A percentile compares a stretch with the other conserved stretches of the same genome.
Conservation (phyloP, 116 monocot species). For the Papilionanthe hybrid region DNA sequence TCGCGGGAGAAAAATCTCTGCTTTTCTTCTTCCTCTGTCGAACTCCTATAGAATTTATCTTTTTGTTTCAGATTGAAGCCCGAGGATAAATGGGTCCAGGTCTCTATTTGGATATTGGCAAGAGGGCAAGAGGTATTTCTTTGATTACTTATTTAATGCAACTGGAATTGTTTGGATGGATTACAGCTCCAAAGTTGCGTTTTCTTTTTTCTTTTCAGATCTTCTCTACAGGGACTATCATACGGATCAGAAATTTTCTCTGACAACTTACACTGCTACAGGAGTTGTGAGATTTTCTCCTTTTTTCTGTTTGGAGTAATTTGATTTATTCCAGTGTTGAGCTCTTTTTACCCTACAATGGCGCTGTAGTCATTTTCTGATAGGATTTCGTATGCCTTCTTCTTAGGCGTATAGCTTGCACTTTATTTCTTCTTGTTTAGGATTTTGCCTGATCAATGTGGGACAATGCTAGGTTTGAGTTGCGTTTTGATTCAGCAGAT, state of each 20-base stretch:
- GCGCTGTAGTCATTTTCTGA: background rate
- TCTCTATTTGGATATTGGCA: constrained; percentile 60
- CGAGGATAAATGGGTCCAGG: constrained; percentile 36
- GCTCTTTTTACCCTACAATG: background rate
- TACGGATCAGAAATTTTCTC: constrained; percentile 31
- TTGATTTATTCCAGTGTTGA: background rate
- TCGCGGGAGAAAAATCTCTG: too few species aligned
- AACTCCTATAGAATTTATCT: background rate
- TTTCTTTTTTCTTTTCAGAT: constrained; percentile 11
- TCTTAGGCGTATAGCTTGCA: background rate
- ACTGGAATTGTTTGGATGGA: background rate
- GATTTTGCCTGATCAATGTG: background rate
- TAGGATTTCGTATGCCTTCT: background rate
- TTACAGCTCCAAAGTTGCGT: background rate
- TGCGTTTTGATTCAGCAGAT: background rate
- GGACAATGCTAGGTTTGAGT: background rate
- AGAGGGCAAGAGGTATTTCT: constrained; percentile 32
- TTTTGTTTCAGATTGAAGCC: background rate
- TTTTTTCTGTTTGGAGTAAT: background rate
- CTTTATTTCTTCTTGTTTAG: background rate
- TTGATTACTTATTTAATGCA: background rate
- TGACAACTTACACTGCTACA: constrained; percentile 24
- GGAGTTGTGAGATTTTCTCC: constrained; percentile 21
- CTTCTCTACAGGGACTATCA: constrained; percentile 34
- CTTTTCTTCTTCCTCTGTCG: too few species aligned